Percentiles rank a stretch among this genome's conserved stretches.
These are phyloP conservation scores for Saksenaea oblongispora DNA, from an alignment of 371 early-diverging fungal species.

Conservation along the genomic window DNA sequence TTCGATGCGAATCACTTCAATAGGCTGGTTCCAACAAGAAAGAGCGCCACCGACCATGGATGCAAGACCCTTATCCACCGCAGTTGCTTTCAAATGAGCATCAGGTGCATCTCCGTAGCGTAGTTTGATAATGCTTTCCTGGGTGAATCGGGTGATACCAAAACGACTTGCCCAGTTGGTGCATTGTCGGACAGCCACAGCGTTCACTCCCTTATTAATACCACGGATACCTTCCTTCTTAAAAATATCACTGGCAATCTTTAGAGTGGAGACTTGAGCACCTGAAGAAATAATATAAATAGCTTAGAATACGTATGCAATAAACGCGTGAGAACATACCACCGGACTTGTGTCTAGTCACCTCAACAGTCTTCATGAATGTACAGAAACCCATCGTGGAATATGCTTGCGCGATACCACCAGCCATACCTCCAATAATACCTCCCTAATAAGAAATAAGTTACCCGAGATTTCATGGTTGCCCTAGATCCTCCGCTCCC, in stretches of 20 bases:
- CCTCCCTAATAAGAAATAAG: conserved; percentile 58
- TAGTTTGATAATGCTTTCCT: conserved; percentile 65
- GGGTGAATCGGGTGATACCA: conserved; percentile 86
- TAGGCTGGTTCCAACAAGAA: conserved; percentile 97
- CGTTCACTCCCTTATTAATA: conserved; percentile 93
- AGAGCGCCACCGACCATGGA: conserved; percentile 89
- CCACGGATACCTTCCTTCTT: conserved; percentile 93
- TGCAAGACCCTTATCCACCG: conserved; percentile 68
- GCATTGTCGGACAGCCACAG: conserved; percentile 91
- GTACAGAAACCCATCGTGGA: conserved; percentile 99
- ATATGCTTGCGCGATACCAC: conserved; percentile 91
- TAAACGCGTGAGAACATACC: too few relatives aligned
- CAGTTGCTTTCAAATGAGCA: conserved; percentile 40
- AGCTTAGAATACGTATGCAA: too few relatives aligned
- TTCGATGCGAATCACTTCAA: conserved; percentile 96
- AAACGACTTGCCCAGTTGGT: conserved; percentile 98
- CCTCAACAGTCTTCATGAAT: conserved; percentile 99
- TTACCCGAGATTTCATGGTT: neutral
- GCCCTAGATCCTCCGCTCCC: neutral
- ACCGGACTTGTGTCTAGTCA: conserved; percentile 86
- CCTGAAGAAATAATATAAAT: conserved; percentile 24
- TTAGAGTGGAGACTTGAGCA: conserved; percentile 73
- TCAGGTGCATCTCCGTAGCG: conserved; percentile 53
- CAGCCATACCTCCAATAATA: conserved; percentile 90
- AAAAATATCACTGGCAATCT: conserved; percentile 87